Evolutionary conservation across 345 rosid genomes (phyloP).

Genomic region (Lepidium sativum): DNA sequence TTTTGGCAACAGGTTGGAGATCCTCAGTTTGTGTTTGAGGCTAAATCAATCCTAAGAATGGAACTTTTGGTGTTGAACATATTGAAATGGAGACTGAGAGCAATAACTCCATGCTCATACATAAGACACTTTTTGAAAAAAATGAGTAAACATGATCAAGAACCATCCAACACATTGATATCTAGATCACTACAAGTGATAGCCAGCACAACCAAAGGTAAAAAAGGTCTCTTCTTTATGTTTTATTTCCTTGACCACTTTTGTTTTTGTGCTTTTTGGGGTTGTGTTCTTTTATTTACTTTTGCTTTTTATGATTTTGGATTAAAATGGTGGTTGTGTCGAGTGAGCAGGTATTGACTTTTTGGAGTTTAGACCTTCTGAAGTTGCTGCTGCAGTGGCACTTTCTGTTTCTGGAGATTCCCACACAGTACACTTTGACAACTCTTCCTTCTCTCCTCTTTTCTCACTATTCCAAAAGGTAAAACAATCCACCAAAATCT

Average conservation of each 20-base stretch:
- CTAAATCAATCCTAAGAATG: conserved; percentile 55
- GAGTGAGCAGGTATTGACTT: conserved; percentile 65
- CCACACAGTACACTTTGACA: conserved; percentile 18
- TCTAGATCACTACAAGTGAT: conserved; percentile 47
- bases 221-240: conserved; percentile 8
- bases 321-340: conserved; percentile 18
- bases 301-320: conserved; percentile 22
- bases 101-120: conserved; percentile 51
- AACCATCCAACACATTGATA: conserved; percentile 35
- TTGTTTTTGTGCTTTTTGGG: background rate
- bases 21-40: conserved; percentile 46
- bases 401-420: conserved; percentile 42
- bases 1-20: conserved; percentile 36
- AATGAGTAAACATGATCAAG: conserved; percentile 31
- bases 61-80: conserved; percentile 54
- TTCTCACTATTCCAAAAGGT: conserved; percentile 30
- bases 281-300: background rate
- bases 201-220: conserved; percentile 54
- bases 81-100: conserved; percentile 62
- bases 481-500: conserved; percentile 7
- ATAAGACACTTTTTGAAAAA: conserved; percentile 42
- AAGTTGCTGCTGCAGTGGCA: conserved; percentile 74
- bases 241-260: conserved; percentile 7
- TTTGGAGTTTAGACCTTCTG: conserved; percentile 75
- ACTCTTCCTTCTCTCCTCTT: conserved; percentile 19